phyloP scores from a whole-genome alignment of 1,284 basidiomycete species.

The Moniliella sp. region DNA sequence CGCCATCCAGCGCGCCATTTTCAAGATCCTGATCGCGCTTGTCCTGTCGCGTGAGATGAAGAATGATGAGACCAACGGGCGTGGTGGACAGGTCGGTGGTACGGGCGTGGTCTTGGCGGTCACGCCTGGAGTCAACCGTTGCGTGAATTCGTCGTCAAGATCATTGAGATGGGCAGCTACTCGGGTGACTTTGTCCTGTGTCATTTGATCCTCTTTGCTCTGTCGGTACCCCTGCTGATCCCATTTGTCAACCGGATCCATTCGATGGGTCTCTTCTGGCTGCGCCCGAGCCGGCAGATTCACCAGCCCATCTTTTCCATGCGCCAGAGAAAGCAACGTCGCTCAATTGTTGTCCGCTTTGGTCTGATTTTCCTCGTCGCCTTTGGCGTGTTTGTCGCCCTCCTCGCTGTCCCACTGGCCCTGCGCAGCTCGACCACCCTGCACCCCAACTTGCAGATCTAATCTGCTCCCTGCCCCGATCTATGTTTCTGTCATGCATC shows the following conservation, averaged over 20 bases:
- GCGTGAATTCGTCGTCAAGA: constrained; percentile 33
- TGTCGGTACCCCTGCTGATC: constrained; percentile 40
- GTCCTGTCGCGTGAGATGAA: constrained; percentile 32
- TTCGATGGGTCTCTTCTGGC: constrained; percentile 36
- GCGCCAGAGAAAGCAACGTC: constrained; percentile 26
- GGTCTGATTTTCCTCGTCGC: constrained; percentile 56
- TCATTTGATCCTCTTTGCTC: constrained; percentile 28
- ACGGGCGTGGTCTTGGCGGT: constrained; percentile 30
- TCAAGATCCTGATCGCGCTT: constrained; percentile 32
- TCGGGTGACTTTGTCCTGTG: constrained; percentile 26
- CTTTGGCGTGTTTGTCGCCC: constrained; percentile 52
- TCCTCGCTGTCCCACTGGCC: no score
- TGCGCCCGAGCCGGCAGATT: constrained; percentile 41
- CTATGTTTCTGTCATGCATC: no score
- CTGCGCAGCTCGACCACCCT: no score
- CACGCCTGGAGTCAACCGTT: constrained; percentile 32
- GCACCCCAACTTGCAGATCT: no score
- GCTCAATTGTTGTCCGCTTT: constrained; percentile 42
- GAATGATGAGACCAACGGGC: constrained; percentile 34
- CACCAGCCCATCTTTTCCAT: constrained; percentile 50
- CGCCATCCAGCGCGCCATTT: constrained; percentile 31
- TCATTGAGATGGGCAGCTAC: constrained; percentile 32
- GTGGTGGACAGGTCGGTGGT: constrained; percentile 34
- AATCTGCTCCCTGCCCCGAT: no score
- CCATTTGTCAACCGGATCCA: constrained; percentile 25